Conservation (phyloP, 768 basidiomycete species). For the Psilocybe cubensis region DNA sequence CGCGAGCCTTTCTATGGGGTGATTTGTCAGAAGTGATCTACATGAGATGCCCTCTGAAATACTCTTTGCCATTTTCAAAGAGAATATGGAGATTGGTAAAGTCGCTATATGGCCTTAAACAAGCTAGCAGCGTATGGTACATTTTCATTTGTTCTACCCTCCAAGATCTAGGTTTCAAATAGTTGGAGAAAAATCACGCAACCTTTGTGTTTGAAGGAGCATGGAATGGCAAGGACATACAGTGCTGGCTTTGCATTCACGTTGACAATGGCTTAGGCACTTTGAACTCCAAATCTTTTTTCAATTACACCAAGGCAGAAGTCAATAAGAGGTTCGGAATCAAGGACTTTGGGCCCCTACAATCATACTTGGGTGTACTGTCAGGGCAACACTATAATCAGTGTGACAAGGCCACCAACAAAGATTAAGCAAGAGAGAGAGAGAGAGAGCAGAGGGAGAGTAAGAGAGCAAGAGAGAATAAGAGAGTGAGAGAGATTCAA, state of each 20-base stretch:
- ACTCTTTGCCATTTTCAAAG: background rate
- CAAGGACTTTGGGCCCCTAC: constrained; percentile 26
- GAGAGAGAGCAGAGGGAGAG: too few relatives aligned
- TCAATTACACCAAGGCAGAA: constrained; percentile 12
- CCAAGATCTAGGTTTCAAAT: constrained; percentile 17
- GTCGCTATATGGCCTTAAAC: constrained; percentile 22
- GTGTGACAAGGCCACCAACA: too few relatives aligned
- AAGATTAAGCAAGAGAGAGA: too few relatives aligned
- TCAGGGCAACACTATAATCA: too few relatives aligned
- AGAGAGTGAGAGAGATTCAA: too few relatives aligned
- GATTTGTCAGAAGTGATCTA: constrained; percentile 14
- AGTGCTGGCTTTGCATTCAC: constrained; percentile 21
- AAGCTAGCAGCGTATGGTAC: constrained; percentile 22
- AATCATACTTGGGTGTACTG: constrained; percentile 26
- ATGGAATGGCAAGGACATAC: background rate
- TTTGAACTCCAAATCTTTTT: constrained; percentile 3
- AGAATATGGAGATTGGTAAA: constrained; percentile 9
- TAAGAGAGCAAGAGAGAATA: too few relatives aligned
- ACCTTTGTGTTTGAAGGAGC: constrained; percentile 10
- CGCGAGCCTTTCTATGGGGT: constrained; percentile 14
- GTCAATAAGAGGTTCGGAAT: constrained; percentile 19
- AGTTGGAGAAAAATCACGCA: constrained; percentile 20
- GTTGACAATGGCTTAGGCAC: constrained; percentile 29
- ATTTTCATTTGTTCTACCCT: constrained; percentile 10
- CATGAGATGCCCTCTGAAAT: constrained; percentile 8